These are phyloP conservation scores for Elaeis oleifera DNA, from an alignment of 202 grass and related monocot genomes.

Conservation along the genomic window DNA sequence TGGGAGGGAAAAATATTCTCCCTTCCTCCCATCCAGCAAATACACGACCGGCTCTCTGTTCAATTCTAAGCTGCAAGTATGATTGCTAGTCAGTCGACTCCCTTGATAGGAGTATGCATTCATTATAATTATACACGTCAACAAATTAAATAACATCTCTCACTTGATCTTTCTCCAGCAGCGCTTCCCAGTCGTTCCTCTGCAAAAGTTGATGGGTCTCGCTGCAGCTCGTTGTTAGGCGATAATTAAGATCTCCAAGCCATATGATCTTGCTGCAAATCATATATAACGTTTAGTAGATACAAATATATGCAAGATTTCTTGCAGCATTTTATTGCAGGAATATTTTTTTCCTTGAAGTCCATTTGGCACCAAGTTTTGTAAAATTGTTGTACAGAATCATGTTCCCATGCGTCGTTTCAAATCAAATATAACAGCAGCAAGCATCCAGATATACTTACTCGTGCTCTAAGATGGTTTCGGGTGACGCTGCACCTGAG, in stretches of 20 bases:
- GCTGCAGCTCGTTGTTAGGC: slow-evolving; percentile 24
- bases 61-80: slow-evolving; percentile 30
- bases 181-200: slow-evolving; percentile 46
- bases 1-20: slow-evolving; percentile 69
- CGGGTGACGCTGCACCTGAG: slow-evolving; percentile 22
- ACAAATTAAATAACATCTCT: neutral
- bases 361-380: too few relatives aligned
- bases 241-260: slow-evolving; percentile 89
- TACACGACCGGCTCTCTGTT: slow-evolving; percentile 57
- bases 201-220: slow-evolving; percentile 38
- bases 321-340: too few relatives aligned
- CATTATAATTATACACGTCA: too few relatives aligned
- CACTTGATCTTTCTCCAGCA: slow-evolving; percentile 73
- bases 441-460: slow-evolving; percentile 6
- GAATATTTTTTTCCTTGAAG: too few relatives aligned
- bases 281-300: neutral
- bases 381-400: too few relatives aligned
- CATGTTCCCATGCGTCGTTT: too few relatives aligned
- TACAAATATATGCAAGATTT: too few relatives aligned
- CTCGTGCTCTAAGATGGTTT: slow-evolving; percentile 78
- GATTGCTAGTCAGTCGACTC: too few relatives aligned
- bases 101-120: too few relatives aligned
- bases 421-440: too few relatives aligned
- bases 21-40: slow-evolving; percentile 85
- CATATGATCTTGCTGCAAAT: slow-evolving; percentile 68